Evolutionary conservation across 2,329 filamentous ascomycete genomes (phyloP), one percentile per base, ranked within the genome.

Genomic region (Fusarium coffeatum): DNA sequence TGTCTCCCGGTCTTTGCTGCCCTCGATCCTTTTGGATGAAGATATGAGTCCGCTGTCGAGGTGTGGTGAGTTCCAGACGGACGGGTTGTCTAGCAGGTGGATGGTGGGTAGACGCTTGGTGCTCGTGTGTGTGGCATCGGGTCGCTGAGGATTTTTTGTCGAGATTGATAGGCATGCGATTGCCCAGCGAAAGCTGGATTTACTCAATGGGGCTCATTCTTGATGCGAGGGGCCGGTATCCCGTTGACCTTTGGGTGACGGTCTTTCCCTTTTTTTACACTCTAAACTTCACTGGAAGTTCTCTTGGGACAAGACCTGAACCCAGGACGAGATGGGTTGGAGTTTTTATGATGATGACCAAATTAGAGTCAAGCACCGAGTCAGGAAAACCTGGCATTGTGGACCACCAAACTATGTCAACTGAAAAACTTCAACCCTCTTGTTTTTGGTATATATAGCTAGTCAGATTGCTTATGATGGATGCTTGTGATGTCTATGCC

Each of bases 191-290:
- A 74, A 76, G 74, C 83, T 80, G 83, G 87, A 93, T 97, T 97
- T 97, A 98, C 95, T 97, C 94, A 94, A 98, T 97, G 95, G 95
- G 95, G 95, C 95, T 98, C 94, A 98, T 97, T 98, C 93, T 98
- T 92, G 95, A 94, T 88, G 92, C 94, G 94, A 97, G 93, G 92
- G 92, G 92, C 83, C 34, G 64, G 50, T 34, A 69, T 68, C 62
- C 67, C 71, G 66, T 72, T 56, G 42, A 58, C 59, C 55, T 45
- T 71, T 48, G 49, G 72, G 68, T 62, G 73, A 72, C 64, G 71
- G 72, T 74, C 66, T 70, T 54, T 62, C 55, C 51, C 65, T 66
- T 74, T 76, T 76, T 73, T 71, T 69, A 76, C 74, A 78, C 76
- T 80, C 80, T 81, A 73, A 75, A 74, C 78, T 81, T 84, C 81